Evolutionary conservation across 2,329 filamentous ascomycete species (phyloP).

Genomic region (Fusarium robinianum): DNA sequence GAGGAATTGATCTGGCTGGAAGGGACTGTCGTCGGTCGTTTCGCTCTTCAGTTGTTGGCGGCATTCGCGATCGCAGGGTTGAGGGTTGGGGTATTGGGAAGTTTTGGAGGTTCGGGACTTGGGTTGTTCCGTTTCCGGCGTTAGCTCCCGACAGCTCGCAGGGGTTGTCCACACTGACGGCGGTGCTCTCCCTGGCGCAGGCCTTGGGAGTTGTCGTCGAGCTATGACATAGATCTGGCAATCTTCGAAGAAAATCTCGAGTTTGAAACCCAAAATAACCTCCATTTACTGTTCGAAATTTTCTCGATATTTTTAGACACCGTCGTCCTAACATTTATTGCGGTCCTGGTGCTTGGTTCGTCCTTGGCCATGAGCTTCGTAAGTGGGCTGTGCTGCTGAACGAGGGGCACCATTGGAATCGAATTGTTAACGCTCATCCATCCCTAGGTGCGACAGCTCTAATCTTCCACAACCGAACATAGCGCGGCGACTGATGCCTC

Average conservation of each 20-base stretch:
- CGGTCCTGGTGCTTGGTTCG: not conserved
- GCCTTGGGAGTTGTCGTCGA: slow-evolving; percentile 6
- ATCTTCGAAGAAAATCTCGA: slow-evolving; percentile 4
- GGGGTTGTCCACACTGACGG: no score
- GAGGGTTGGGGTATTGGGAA: slow-evolving; percentile 31
- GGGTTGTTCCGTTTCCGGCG: slow-evolving; percentile 41
- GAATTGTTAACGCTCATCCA: slow-evolving; percentile 31
- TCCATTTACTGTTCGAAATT: not conserved
- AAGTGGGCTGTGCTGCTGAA: slow-evolving; percentile 32
- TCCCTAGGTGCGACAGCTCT: slow-evolving; percentile 27
- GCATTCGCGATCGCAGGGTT: slow-evolving; percentile 13
- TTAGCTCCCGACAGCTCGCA: slow-evolving; percentile 21
- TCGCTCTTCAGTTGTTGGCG: slow-evolving; percentile 4
- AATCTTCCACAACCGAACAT: slow-evolving; percentile 20
- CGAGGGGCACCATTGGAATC: slow-evolving; percentile 34
- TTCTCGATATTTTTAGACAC: not conserved
- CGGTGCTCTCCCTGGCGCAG: slow-evolving; percentile 6
- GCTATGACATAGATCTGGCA: slow-evolving; percentile 8
- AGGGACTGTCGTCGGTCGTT: not conserved
- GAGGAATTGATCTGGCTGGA: slow-evolving; percentile 3
- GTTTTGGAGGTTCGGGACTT: slow-evolving; percentile 12
- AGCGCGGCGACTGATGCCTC: slow-evolving; percentile 31
- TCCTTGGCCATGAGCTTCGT: slow-evolving; percentile 22
- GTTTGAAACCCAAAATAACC: not conserved
- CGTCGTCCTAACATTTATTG: not conserved